phyloP scores from a whole-genome alignment of 2,329 filamentous ascomycete species.

The Cytospora piceae region DNA sequence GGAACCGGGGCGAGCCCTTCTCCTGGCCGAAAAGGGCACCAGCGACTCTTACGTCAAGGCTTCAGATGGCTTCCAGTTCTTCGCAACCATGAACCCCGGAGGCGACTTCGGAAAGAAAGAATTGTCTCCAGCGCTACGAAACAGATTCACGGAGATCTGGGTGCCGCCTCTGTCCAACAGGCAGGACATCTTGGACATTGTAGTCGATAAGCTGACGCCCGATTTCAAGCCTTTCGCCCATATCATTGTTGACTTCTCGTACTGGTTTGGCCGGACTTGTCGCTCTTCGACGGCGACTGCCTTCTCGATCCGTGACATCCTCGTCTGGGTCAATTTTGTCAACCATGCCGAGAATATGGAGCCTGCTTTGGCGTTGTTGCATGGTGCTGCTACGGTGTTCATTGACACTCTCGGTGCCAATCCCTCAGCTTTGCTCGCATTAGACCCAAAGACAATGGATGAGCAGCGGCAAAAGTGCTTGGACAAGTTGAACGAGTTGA shows the following conservation, averaged over 20 bases:
- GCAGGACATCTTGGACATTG: conserved; percentile 86
- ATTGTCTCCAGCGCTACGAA: conserved; percentile 89
- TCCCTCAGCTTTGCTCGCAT: conserved; percentile 82
- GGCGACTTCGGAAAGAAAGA: conserved; percentile 99
- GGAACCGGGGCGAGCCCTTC: conserved; percentile 80
- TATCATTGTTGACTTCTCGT: conserved; percentile 81
- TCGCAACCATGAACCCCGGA: conserved; percentile 98
- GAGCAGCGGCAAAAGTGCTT: conserved; percentile 76
- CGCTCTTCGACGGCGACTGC: conserved; percentile 73
- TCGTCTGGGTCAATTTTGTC: conserved; percentile 93
- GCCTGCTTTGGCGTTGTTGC: conserved; percentile 58
- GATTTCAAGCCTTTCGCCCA: conserved; percentile 61
- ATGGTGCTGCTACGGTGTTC: conserved; percentile 94
- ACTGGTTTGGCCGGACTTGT: conserved; percentile 89
- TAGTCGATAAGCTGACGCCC: conserved; percentile 71
- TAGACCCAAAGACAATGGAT: conserved; percentile 69
- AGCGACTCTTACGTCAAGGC: conserved; percentile 80
- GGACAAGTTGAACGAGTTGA: conserved; percentile 68
- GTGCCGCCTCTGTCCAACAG: conserved; percentile 84
- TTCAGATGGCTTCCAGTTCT: conserved; percentile 83
- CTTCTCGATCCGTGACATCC: conserved; percentile 88
- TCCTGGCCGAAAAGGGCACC: conserved; percentile 92
- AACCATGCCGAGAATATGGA: conserved; percentile 64
- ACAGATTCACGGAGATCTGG: conserved; percentile 99
- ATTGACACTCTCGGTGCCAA: conserved; percentile 95